These are phyloP conservation scores for Podila clonocystis DNA, from an alignment of 192 early-diverging fungal genomes.

Conservation along the genomic window DNA sequence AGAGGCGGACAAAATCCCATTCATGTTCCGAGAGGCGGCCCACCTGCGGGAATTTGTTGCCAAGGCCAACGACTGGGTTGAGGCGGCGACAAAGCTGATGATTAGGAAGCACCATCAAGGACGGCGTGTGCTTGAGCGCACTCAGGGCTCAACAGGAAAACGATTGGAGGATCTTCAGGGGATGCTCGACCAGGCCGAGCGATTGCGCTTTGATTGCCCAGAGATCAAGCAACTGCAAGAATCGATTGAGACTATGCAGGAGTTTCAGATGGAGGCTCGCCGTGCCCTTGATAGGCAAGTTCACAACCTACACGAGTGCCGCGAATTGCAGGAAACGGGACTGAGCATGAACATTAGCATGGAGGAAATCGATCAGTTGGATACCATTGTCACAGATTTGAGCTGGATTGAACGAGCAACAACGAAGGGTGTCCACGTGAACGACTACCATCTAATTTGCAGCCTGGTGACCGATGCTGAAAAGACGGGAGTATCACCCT, in stretches of 20 bases:
- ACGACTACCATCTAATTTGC: constrained; percentile 39
- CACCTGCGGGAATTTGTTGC: constrained; percentile 49
- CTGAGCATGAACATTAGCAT: constrained; percentile 38
- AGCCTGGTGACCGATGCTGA: constrained; percentile 46
- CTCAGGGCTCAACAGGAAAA: constrained; percentile 21
- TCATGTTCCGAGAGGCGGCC: constrained; percentile 48
- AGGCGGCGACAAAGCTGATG: constrained; percentile 51
- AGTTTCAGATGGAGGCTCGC: constrained; percentile 38
- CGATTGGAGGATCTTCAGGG: constrained; percentile 47
- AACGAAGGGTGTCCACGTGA: constrained; percentile 20
- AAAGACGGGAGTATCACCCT: constrained; percentile 35
- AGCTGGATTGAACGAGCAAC: constrained; percentile 49
- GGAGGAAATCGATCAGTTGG: constrained; percentile 57
- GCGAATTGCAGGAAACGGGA: constrained; percentile 45
- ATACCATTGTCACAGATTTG: constrained; percentile 57
- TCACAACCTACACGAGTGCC: constrained; percentile 37
- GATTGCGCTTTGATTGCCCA: constrained; percentile 51
- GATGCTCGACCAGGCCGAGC: constrained; percentile 34
- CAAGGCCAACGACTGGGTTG: constrained; percentile 55
- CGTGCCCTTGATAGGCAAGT: constrained; percentile 31
- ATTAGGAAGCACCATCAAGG: constrained; percentile 53
- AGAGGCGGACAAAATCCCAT: constrained; percentile 53
- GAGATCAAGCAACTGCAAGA: constrained; percentile 54
- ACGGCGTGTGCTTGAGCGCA: constrained; percentile 28
- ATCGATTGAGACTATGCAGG: constrained; percentile 33